phyloP scores from a whole-genome alignment of 2,329 filamentous ascomycete species.

The Thermothelomyces thermophilus region DNA sequence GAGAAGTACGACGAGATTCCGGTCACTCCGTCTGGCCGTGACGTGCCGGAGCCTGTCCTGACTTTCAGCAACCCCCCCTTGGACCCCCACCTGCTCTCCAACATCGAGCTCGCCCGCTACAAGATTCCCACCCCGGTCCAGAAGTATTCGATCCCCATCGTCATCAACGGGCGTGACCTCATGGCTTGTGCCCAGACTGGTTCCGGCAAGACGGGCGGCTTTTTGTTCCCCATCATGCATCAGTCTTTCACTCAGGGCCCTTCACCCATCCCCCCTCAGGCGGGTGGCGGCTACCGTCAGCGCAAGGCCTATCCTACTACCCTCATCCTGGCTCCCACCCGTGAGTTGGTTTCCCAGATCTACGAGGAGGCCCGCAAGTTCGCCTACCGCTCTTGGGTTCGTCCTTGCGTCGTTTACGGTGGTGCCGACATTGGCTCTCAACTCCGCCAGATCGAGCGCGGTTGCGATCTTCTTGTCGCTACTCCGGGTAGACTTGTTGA shows the following conservation, averaged over 20 bases:
- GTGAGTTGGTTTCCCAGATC: conserved; percentile 98
- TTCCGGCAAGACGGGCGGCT: conserved; percentile 99
- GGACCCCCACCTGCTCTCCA: conserved; percentile 85
- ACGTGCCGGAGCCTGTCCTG: conserved; percentile 86
- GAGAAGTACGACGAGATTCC: conserved; percentile 99
- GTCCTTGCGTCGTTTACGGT: conserved; percentile 96
- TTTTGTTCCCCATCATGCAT: conserved; percentile 98
- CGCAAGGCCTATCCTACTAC: conserved; percentile 98
- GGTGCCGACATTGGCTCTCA: conserved; percentile 98
- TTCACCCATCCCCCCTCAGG: conserved; percentile 58
- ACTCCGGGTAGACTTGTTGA: conserved; percentile 97
- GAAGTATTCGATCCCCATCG: conserved; percentile 99
- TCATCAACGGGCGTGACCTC: conserved; percentile 94
- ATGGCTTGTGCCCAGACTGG: conserved; percentile 99
- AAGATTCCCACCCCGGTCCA: conserved; percentile 94
- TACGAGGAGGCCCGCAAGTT: conserved; percentile 98
- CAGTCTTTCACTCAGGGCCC: conserved; percentile 91
- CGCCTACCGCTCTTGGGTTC: conserved; percentile 97
- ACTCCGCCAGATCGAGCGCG: conserved; percentile 94
- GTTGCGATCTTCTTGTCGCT: conserved; percentile 93
- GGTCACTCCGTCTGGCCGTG: conserved; percentile 89
- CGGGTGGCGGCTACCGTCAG: conserved; percentile 73
- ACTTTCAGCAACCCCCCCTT: conserved; percentile 91
- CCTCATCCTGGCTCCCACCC: conserved; percentile 89
- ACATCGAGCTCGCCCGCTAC: conserved; percentile 93